Evolutionary conservation across 139 green algal species (phyloP), one percentile per base, ranked within the genome.

Genomic region (Nannochloris sp.): DNA sequence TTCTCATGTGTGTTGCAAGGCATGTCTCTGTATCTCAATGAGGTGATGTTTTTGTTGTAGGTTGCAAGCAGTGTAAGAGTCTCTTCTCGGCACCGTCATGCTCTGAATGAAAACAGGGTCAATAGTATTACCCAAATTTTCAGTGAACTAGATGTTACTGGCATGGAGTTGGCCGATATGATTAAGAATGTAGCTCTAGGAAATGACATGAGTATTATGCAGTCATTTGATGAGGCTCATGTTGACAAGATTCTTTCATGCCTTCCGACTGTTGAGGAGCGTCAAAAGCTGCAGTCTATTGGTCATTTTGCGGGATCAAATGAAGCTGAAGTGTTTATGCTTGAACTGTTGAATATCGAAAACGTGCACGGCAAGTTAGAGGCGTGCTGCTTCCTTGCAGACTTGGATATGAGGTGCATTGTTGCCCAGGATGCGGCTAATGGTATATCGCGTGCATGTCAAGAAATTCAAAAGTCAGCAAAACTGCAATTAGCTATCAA

Each of bases 301-400:
- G 48, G 27, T 19, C 56, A 68, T 60, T 84, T 37, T 23, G 16
- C 9, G 44, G 24, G 25, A 74, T 74, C 50, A 61, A 50, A 57
- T 27, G 54, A 64, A 10, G 63, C 57, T 1, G 79, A 84, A 63
- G 59, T 69, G n/a, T 72, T 82, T 59, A 69, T 85, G 56, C 48
- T 85, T 9, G 56, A 79, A 74, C 57, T 80, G 25, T 16, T 48
- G 60, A 63, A 55, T 48, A n/a, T 34, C 48, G n/a, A 53, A 53
- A 25, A 53, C n/a, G 8, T 53, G 16, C 18, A 21, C 7, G n/a
- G n/a, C 18, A 53, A 53, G 4, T 40, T 77, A 18, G 46, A 68
- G 36, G 68, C 62, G 3, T 19, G n/a, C 10, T 21, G 23, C 15
- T 65, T 71, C 36, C 21, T 37, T 11, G 4, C n/a, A 4, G 19